These are phyloP conservation scores for Oehlia diaphana DNA, from an alignment of 192 early-diverging fungal genomes.

Conservation along the genomic window DNA sequence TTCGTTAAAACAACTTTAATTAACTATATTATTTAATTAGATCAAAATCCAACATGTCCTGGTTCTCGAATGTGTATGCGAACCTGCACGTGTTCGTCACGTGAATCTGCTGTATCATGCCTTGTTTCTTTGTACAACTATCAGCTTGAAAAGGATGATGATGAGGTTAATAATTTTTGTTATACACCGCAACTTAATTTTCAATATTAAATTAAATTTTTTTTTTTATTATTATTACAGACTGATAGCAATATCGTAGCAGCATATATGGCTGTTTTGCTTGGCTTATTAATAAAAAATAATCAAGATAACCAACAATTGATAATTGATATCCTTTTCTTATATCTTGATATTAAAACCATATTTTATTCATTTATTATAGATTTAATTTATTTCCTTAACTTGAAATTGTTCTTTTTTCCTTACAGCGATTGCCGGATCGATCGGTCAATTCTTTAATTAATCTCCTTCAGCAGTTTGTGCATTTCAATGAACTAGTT, in stretches of 20 bases:
- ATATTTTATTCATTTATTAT: background rate
- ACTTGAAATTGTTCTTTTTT: background rate
- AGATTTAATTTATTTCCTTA: background rate
- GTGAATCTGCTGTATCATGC: constrained; percentile 20
- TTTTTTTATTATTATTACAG: background rate
- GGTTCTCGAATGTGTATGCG: constrained; percentile 12
- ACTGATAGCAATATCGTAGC: constrained; percentile 21
- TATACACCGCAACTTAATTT: no score
- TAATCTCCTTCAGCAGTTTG: constrained; percentile 21
- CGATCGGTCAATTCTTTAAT: constrained; percentile 18
- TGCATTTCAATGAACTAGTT: constrained; percentile 26
- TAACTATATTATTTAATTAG: background rate
- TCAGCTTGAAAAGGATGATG: constrained; percentile 7
- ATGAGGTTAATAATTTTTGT: background rate
- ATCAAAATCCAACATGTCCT: constrained; percentile 21
- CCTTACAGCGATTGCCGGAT: constrained; percentile 17
- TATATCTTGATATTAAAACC: background rate
- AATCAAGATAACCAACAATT: constrained; percentile 12
- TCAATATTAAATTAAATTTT: background rate
- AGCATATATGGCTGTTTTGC: constrained; percentile 20
- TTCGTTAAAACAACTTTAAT: background rate
- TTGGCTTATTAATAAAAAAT: constrained; percentile 27
- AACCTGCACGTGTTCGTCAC: constrained; percentile 1
- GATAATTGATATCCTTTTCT: constrained; percentile 24
- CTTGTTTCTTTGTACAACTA: constrained; percentile 23